Percentiles rank a stretch among this genome's conserved stretches.
phyloP scores from a whole-genome alignment of 768 basidiomycete species.

The Neoboletus magnificus region DNA sequence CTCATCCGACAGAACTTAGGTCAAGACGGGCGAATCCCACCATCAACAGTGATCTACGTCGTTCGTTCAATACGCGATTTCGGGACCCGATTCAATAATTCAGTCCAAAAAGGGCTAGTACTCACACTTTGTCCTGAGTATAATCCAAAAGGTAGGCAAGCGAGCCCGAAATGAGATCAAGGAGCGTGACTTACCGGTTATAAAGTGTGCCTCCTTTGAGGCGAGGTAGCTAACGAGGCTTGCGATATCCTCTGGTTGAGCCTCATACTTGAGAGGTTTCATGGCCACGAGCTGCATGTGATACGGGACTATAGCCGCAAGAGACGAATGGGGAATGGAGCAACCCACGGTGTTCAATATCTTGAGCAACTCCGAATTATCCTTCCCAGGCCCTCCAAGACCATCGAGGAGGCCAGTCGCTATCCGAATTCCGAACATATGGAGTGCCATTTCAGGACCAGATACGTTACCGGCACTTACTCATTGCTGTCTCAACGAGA shows the following conservation, averaged over 20 bases:
- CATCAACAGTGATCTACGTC: slow-evolving; percentile 7
- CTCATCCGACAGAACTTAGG: neutral
- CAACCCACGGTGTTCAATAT: too few relatives aligned
- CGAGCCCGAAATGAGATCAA: neutral
- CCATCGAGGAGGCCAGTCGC: too few relatives aligned
- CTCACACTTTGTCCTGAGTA: slow-evolving; percentile 10
- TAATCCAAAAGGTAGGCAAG: neutral
- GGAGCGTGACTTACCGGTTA: slow-evolving; percentile 28
- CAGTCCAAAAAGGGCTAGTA: neutral
- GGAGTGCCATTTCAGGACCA: neutral
- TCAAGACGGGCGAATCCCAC: slow-evolving; percentile 1
- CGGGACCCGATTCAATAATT: neutral
- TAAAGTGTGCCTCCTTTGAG: slow-evolving; percentile 33
- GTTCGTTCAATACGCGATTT: neutral
- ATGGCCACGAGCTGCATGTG: neutral
- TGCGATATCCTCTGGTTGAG: slow-evolving; percentile 33
- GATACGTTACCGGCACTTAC: neutral
- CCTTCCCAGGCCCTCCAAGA: too few relatives aligned
- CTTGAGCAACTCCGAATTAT: too few relatives aligned
- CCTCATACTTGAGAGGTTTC: slow-evolving; percentile 13
- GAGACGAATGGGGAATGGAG: neutral
- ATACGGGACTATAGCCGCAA: too few relatives aligned
- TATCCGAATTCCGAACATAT: neutral
- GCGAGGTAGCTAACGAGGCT: slow-evolving; percentile 33
- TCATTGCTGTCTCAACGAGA: neutral